Percentiles rank a stretch among this genome's conserved stretches.
These are phyloP conservation scores for Pachysolen tannophilus DNA, from an alignment of 805 yeast species.

Conservation along the genomic window DNA sequence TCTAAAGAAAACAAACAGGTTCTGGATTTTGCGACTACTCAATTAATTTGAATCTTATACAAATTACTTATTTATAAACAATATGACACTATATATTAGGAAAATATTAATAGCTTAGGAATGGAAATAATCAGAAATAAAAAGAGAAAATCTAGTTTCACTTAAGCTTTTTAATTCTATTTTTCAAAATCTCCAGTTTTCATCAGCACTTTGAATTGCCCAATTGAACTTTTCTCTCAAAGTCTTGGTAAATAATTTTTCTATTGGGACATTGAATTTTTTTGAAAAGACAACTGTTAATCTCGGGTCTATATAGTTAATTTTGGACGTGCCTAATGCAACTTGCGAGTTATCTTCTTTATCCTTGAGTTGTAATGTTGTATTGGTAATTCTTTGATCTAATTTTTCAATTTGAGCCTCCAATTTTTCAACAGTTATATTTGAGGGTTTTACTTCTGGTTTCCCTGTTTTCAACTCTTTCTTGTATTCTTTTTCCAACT, in stretches of 20 bases:
- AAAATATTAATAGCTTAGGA: too few relatives aligned
- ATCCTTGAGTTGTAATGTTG: conserved; percentile 73
- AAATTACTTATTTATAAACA: too few relatives aligned
- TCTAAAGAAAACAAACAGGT: too few relatives aligned
- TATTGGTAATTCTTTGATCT: conserved; percentile 62
- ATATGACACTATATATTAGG: too few relatives aligned
- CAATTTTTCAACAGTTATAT: conserved; percentile 55
- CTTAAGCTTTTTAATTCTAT: neutral
- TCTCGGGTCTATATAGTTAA: conserved; percentile 93
- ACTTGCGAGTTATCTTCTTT: conserved; percentile 93
- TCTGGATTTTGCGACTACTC: too few relatives aligned
- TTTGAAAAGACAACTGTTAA: conserved; percentile 84
- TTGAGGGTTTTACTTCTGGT: conserved; percentile 45
- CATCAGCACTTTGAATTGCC: conserved; percentile 92
- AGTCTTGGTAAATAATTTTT: conserved; percentile 85
- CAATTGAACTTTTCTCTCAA: conserved; percentile 87
- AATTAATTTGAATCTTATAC: too few relatives aligned
- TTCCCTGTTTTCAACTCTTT: conserved; percentile 53
- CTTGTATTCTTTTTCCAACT: conserved; percentile 39
- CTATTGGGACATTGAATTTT: conserved; percentile 82
- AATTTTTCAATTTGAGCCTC: conserved; percentile 62
- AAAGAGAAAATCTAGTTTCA: neutral
- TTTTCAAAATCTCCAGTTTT: conserved; percentile 69
- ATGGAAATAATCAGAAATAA: too few relatives aligned
- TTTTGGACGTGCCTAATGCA: conserved; percentile 86